Evolutionary conservation across 306 rosid genomes (phyloP), one percentile per base, ranked within the genome.

Genomic region (Fragaria ananassa): DNA sequence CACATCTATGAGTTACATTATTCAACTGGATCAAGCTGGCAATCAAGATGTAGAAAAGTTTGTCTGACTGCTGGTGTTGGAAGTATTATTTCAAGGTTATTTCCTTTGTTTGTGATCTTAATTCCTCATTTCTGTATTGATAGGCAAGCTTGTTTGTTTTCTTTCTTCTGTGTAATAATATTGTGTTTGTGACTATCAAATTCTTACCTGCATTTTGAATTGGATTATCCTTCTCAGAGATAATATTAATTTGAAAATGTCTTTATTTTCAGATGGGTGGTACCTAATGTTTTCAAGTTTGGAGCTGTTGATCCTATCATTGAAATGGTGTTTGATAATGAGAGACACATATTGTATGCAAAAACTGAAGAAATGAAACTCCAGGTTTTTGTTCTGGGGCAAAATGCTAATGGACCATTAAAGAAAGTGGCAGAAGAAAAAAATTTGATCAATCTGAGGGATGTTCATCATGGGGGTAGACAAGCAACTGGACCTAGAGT

Each of bases 371-470:
- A 92, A 76, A 95, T 92, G 97, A 95, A 92, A 81, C 91, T 92
- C 77, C 99, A 95, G 87, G 97, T 85, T 78, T 95, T 85, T 88
- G 79, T 84, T 80, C 80, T 90, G 56, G 97, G 92, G 74, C 79
- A 91, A 74, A 83, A 81, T 92, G 97, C 95, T 80, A 97, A 92
- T 58, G 97, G 97, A 11, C 82, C 93, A 39, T 81, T 95, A 75
- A 95, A 90, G 91, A 95, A 95, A 83, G 97, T 95, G 61, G 96
- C 96, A 31, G 99, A 95, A 88, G 99, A 95, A 88, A 92, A 71
- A 85, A 95, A 95, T 86, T 86, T 95, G 82, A 80, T 92, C 78
- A 90, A 79, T 82, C 93, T 85, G 76, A 85, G 83, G 88, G 97
- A 94, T 79, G 84, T 79, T 77, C 90, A 86, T 79, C 86, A 87